Evolutionary conservation across 2,329 filamentous ascomycete species (phyloP).

Genomic region (Didymella segeticola): DNA sequence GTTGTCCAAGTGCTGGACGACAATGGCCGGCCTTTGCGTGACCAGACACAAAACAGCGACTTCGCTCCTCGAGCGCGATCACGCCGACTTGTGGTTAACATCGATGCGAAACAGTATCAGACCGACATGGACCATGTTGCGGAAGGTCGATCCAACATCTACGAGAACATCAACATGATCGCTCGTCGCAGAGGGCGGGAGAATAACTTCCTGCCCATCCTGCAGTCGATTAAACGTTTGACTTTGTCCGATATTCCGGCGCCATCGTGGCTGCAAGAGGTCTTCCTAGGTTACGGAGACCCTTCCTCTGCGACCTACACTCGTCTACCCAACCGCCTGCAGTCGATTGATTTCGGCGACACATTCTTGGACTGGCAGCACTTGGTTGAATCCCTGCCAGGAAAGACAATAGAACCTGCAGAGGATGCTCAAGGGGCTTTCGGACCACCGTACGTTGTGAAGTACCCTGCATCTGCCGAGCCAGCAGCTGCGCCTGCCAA

Average conservation of each 20-base stretch:
- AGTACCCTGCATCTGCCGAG: constrained; percentile 58
- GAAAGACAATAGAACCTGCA: constrained; percentile 81
- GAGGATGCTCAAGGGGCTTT: constrained; percentile 76
- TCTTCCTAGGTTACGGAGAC: constrained; percentile 97
- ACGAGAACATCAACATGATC: constrained; percentile 84
- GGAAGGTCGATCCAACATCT: constrained; percentile 77
- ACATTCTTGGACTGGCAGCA: constrained; percentile 97
- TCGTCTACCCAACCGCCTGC: constrained; percentile 77
- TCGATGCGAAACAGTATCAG: constrained; percentile 81
- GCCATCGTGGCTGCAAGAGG: constrained; percentile 91
- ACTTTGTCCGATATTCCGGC: constrained; percentile 84
- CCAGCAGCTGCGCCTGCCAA: constrained; percentile 57
- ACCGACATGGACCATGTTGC: constrained; percentile 72
- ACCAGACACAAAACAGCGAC: constrained; percentile 69
- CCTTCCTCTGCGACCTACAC: constrained; percentile 87
- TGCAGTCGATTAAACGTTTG: constrained; percentile 88
- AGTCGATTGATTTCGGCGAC: constrained; percentile 86
- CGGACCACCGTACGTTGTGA: constrained; percentile 85
- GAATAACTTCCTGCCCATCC: constrained; percentile 95
- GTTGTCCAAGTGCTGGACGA: constrained; percentile 87
- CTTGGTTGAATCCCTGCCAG: constrained; percentile 86
- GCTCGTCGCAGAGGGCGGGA: constrained; percentile 83
- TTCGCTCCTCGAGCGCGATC: constrained; percentile 64
- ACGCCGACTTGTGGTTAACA: constrained; percentile 76
- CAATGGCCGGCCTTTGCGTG: constrained; percentile 75